Conservation (phyloP, 768 basidiomycete species). For the Rhodotorula sphaerocarpa region DNA sequence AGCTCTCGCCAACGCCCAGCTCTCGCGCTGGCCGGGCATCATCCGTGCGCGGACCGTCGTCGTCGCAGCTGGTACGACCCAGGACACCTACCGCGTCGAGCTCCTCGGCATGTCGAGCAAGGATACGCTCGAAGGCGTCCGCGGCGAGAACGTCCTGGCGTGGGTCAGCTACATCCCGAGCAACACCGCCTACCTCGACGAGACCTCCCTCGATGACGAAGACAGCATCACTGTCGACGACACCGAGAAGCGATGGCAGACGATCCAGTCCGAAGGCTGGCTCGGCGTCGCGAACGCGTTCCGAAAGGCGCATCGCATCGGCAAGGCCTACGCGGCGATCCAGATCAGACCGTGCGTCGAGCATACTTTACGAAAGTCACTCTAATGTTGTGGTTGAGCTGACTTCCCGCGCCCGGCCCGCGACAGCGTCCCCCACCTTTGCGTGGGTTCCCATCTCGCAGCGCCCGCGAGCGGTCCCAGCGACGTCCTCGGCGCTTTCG, state of each 20-base stretch:
- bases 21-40: slow-evolving; percentile 30
- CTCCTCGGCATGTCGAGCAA: slow-evolving; percentile 7
- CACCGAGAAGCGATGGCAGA: slow-evolving; percentile 4
- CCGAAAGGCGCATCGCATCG: slow-evolving; percentile 16
- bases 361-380: neutral
- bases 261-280: slow-evolving; percentile 23
- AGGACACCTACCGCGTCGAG: slow-evolving; percentile 17
- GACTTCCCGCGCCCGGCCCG: neutral
- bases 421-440: slow-evolving; percentile 12
- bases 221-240: neutral
- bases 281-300: slow-evolving; percentile 7
- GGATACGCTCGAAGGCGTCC: slow-evolving; percentile 4
- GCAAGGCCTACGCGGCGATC: slow-evolving; percentile 17
- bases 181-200: slow-evolving; percentile 4
- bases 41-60: slow-evolving; percentile 10
- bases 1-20: slow-evolving; percentile 3
- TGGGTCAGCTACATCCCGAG: slow-evolving; percentile 17
- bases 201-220: neutral
- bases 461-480: neutral
- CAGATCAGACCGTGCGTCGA: slow-evolving; percentile 19
- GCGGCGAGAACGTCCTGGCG: slow-evolving; percentile 14
- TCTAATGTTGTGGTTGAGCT: neutral
- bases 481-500: neutral
- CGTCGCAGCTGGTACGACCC: neutral
- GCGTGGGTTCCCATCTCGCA: slow-evolving; percentile 15